A percentile compares a stretch with the other conserved stretches of the same genome.
These are phyloP conservation scores for Astragalus glycyphyllos DNA, from an alignment of 306 rosid species.

Conservation along the genomic window DNA sequence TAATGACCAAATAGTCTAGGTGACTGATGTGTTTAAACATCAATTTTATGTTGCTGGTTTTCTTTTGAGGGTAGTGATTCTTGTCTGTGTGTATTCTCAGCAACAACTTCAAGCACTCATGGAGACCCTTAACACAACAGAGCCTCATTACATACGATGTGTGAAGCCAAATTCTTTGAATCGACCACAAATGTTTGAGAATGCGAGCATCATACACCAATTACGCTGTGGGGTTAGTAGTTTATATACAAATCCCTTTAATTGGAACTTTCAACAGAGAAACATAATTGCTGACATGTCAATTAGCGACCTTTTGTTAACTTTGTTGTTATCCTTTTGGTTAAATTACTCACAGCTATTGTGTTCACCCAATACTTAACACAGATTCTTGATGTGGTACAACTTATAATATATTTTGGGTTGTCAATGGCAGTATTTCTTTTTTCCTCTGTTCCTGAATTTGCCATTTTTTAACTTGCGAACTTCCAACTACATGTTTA, in stretches of 20 bases:
- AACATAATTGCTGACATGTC: constrained; percentile 30
- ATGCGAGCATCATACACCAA: constrained; percentile 85
- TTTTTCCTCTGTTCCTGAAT: background rate
- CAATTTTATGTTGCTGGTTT: constrained; percentile 40
- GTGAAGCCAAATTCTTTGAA: constrained; percentile 96
- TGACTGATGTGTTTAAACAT: constrained; percentile 31
- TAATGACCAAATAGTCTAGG: constrained; percentile 18
- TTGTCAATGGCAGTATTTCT: background rate
- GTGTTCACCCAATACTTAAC: constrained; percentile 4
- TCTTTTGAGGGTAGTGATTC: constrained; percentile 11
- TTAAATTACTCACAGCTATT: constrained; percentile 13
- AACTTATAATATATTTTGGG: constrained; percentile 10
- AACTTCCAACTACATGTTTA: background rate
- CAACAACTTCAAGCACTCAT: constrained; percentile 99
- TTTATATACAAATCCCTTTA: constrained; percentile 35
- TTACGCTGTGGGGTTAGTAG: constrained; percentile 95
- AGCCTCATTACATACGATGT: constrained; percentile 96
- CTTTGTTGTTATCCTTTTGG: background rate
- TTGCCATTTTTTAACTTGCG: background rate
- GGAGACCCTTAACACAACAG: constrained; percentile 86
- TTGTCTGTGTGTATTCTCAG: constrained; percentile 49
- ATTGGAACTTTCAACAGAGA: constrained; percentile 35
- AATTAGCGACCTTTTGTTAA: constrained; percentile 4
- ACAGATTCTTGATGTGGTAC: background rate
- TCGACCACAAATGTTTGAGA: constrained; percentile 90